Evolutionary conservation across 176 grass and related monocot genomes (phyloP), one percentile per base, ranked within the genome.

Genomic region (Ensete ventricosum): DNA sequence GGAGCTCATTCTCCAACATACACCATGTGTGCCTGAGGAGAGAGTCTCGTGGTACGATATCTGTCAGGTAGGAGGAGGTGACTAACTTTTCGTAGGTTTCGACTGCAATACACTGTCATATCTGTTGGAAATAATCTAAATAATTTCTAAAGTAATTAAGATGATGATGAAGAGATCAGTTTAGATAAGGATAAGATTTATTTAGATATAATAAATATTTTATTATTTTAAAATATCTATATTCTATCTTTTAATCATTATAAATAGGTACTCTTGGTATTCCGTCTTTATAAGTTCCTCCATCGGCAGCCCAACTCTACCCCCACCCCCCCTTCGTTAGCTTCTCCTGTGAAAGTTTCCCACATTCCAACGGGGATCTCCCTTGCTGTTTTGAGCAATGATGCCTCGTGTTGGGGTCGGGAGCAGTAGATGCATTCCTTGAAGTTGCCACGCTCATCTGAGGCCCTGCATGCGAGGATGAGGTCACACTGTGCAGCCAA

Each of bases 401-500:
- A 65, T 26, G 63, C 63, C 12, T 20, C 26, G 22, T 20, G 11
- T 26, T 9, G 63, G 63, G 23, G n/a, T 24, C 4, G 14, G 26
- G 23, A 82, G 69, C 67, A 50, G 2, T 77, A 75, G 84, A 48
- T 74, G 14, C 70, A 66, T 24, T 75, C 66, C 58, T 19, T 0
- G 17, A 8, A 22, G 13, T 78, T 5, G 83, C 57, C 8, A 85
- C 78, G 52, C 53, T 73, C 82, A 88, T 89, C 83, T 85, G 65
- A 67, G 86, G 50, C 82, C 88, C 87, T 87, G 92, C 89, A 96
- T 96, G 84, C 67, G 88, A 73, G 66, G 62, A 87, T 64, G 77
- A 91, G 84, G 88, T 79, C 84, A 66, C 49, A 85, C 74, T 80
- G 72, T 85, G 86, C 85, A 91, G 92, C 92, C 92, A 96, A 91